Evolutionary conservation across 2,329 filamentous ascomycete species (phyloP).

Genomic region (Xylaria multiplex): DNA sequence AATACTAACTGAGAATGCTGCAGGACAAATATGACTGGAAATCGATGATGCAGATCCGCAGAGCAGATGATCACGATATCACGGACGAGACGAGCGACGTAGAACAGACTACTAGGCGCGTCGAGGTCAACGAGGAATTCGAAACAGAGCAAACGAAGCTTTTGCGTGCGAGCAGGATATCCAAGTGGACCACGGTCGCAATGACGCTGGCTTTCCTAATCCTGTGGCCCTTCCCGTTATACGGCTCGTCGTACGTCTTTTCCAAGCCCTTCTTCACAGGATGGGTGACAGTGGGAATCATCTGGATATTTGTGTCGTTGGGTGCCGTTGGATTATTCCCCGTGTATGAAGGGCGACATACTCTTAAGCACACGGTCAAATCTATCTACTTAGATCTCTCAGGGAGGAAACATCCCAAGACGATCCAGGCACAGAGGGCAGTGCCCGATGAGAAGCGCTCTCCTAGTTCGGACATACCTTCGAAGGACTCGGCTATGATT

Average conservation of each 20-base stretch:
- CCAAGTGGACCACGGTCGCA: constrained; percentile 62
- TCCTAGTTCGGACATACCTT: constrained; percentile 35
- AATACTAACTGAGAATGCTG: constrained; percentile 1
- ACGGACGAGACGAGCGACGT: constrained; percentile 71
- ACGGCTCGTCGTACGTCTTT: constrained; percentile 83
- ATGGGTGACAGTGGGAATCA: constrained; percentile 79
- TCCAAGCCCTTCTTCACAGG: constrained; percentile 84
- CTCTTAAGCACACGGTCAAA: constrained; percentile 69
- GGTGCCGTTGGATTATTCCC: constrained; percentile 83
- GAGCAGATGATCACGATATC: constrained; percentile 80
- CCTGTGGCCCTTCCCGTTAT: constrained; percentile 94
- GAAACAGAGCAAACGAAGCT: constrained; percentile 42
- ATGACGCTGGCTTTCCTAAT: constrained; percentile 78
- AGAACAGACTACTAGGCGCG: constrained; percentile 63
- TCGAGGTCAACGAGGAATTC: constrained; percentile 51
- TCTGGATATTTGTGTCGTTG: constrained; percentile 81
- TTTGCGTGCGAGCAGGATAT: constrained; percentile 50
- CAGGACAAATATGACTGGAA: constrained; percentile 82
- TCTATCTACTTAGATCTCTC: constrained; percentile 70
- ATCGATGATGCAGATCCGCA: constrained; percentile 82
- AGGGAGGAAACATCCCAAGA: constrained; percentile 51
- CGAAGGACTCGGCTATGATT: constrained; percentile 24
- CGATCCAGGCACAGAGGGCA: constrained; percentile 45
- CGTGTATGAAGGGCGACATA: constrained; percentile 79
- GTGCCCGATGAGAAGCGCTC: constrained; percentile 35